phyloP scores from a whole-genome alignment of 2,329 filamentous ascomycete genomes.

The Clonostachys solani region DNA sequence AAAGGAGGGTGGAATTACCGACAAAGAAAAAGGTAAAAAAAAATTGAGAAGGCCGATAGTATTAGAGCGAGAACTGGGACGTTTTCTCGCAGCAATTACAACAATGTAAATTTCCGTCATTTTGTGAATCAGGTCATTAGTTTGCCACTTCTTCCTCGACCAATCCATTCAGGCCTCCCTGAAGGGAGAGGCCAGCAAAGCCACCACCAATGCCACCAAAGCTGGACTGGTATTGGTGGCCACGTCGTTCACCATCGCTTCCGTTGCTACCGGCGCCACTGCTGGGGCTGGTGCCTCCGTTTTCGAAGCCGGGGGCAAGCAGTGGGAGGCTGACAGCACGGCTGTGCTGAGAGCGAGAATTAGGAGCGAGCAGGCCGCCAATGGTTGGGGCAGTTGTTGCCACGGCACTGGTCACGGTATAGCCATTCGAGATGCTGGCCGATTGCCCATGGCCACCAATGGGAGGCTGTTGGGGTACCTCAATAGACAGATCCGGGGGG shows the following conservation, averaged over 20 bases:
- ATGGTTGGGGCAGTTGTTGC: conserved; percentile 54
- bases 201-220: conserved; percentile 56
- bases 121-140: conserved; percentile 22
- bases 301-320: conserved; percentile 60
- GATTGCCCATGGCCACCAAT: conserved; percentile 61
- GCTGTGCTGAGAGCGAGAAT: conserved; percentile 58
- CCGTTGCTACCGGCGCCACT: conserved; percentile 38
- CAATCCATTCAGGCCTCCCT: conserved; percentile 63
- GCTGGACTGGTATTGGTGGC: conserved; percentile 63
- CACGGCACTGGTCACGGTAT: conserved; percentile 49
- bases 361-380: conserved; percentile 72
- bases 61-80: conserved; percentile 1
- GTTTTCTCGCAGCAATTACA: conserved; percentile 5
- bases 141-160: conserved; percentile 63
- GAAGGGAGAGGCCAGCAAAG: conserved; percentile 54
- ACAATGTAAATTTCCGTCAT: conserved; percentile 2
- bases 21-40: conserved; percentile 12
- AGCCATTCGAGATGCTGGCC: conserved; percentile 62
- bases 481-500: conserved; percentile 50
- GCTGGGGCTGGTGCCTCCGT: conserved; percentile 48
- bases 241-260: conserved; percentile 51
- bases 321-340: conserved; percentile 86
- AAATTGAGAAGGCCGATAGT: conserved; percentile 1
- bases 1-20: conserved; percentile 12
- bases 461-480: conserved; percentile 57